A percentile compares a stretch with the other conserved stretches of the same genome.
Conservation (phyloP, 768 basidiomycete genomes). For the Nidularia sp. region DNA sequence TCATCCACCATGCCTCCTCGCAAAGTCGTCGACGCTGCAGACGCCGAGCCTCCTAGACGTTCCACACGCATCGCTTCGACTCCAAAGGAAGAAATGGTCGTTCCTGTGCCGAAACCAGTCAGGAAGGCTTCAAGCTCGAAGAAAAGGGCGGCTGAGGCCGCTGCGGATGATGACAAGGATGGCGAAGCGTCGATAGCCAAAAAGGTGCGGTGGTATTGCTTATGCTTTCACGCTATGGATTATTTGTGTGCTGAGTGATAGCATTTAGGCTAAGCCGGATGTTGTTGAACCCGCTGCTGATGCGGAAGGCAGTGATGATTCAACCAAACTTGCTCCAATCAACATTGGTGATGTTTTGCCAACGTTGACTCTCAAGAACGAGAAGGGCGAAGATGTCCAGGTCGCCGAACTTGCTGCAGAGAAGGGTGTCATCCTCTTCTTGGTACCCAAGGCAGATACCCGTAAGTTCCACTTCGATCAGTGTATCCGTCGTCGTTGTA, state of each 20-base stretch:
- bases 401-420: constrained; percentile 60
- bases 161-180: constrained; percentile 22
- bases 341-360: constrained; percentile 77
- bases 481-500: too few relatives aligned
- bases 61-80: constrained; percentile 54
- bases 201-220: constrained; percentile 35
- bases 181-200: constrained; percentile 30
- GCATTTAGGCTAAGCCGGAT: constrained; percentile 4
- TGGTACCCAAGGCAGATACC: constrained; percentile 84
- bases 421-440: constrained; percentile 76
- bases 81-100: constrained; percentile 32
- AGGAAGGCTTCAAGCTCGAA: constrained; percentile 29
- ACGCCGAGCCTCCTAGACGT: constrained; percentile 42
- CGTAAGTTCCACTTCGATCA: constrained; percentile 39
- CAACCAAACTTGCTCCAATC: constrained; percentile 30
- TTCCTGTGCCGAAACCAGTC: constrained; percentile 14
- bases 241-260: too few relatives aligned
- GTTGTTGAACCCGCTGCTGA: constrained; percentile 12
- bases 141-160: constrained; percentile 32
- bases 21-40: constrained; percentile 25
- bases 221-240: too few relatives aligned
- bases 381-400: constrained; percentile 77
- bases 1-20: constrained; percentile 25
- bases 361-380: constrained; percentile 73
- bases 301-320: constrained; percentile 8